phyloP scores from a whole-genome alignment of 1,284 basidiomycete genomes.

The Butyriboletus appendiculatus region DNA sequence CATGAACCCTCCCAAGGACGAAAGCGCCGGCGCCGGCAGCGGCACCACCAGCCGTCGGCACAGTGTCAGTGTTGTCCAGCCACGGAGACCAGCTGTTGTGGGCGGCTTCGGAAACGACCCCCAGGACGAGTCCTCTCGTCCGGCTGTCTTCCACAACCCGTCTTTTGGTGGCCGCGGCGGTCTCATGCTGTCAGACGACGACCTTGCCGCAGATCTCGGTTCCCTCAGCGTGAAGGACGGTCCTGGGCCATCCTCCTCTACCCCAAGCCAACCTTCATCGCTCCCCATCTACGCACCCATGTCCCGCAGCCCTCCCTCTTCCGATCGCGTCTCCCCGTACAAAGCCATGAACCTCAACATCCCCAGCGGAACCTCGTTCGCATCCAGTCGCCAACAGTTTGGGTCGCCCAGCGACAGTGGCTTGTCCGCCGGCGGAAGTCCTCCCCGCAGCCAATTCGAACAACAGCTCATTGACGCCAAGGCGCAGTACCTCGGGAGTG shows the following conservation, averaged over 20 bases:
- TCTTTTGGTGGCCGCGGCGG: slow-evolving; percentile 45
- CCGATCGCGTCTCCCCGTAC: slow-evolving; percentile 57
- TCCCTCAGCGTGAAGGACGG: slow-evolving; percentile 62
- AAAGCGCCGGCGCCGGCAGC: slow-evolving; percentile 61
- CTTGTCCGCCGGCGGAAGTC: slow-evolving; percentile 43
- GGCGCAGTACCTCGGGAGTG: slow-evolving; percentile 35
- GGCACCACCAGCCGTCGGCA: slow-evolving; percentile 85
- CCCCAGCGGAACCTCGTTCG: slow-evolving; percentile 43
- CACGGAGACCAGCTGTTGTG: slow-evolving; percentile 62
- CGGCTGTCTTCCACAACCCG: slow-evolving; percentile 25
- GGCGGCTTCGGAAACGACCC: slow-evolving; percentile 55
- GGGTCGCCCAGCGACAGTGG: slow-evolving; percentile 62
- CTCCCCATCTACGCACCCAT: slow-evolving; percentile 72
- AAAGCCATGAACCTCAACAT: slow-evolving; percentile 59
- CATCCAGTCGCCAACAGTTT: slow-evolving; percentile 45
- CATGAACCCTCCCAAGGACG: slow-evolving; percentile 52
- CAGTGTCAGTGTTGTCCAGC: slow-evolving; percentile 84
- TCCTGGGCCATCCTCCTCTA: slow-evolving; percentile 42
- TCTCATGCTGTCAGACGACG: slow-evolving; percentile 75
- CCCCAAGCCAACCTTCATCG: slow-evolving; percentile 59
- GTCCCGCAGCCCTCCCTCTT: slow-evolving; percentile 59
- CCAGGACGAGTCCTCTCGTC: slow-evolving; percentile 43
- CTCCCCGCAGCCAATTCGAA: slow-evolving; percentile 41
- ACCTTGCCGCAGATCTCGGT: slow-evolving; percentile 71
- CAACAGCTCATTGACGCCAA: slow-evolving; percentile 43